Conservation (phyloP, 495 filamentous ascomycete genomes). For the Parmelia sp. region DNA sequence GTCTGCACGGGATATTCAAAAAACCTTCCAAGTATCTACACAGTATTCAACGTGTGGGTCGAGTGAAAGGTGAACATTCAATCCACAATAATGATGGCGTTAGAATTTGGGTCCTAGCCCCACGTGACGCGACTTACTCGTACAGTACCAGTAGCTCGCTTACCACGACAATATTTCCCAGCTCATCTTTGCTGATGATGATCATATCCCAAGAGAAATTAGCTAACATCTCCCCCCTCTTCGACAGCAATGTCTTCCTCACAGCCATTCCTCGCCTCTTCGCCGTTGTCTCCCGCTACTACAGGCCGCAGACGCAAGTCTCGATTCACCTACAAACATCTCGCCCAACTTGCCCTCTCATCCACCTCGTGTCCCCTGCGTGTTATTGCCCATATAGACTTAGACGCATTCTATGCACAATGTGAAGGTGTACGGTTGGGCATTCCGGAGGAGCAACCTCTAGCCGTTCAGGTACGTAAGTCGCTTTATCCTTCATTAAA, state of each 20-base stretch:
- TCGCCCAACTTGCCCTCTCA: constrained; percentile 65
- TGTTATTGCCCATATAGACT: constrained; percentile 84
- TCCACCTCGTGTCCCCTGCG: constrained; percentile 70
- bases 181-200: neutral
- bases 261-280: constrained; percentile 38
- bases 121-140: constrained; percentile 8
- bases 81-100: constrained; percentile 15
- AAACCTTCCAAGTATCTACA: no score
- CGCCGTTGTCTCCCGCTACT: constrained; percentile 31
- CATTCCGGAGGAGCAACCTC: constrained; percentile 63
- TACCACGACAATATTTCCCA: neutral
- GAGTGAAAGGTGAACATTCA: neutral
- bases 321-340: constrained; percentile 76
- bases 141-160: neutral
- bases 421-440: constrained; percentile 85
- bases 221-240: neutral
- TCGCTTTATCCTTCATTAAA: neutral
- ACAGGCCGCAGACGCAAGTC: constrained; percentile 46
- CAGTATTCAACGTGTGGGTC: neutral
- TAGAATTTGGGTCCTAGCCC: no score
- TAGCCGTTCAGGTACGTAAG: constrained; percentile 73
- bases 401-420: constrained; percentile 98
- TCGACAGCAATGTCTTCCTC: constrained; percentile 35
- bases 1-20: neutral
- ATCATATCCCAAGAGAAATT: neutral